Evolutionary conservation across 1,284 basidiomycete genomes (phyloP), one percentile per base, ranked within the genome.

Genomic region (Phellopilus nigrolimitatus): DNA sequence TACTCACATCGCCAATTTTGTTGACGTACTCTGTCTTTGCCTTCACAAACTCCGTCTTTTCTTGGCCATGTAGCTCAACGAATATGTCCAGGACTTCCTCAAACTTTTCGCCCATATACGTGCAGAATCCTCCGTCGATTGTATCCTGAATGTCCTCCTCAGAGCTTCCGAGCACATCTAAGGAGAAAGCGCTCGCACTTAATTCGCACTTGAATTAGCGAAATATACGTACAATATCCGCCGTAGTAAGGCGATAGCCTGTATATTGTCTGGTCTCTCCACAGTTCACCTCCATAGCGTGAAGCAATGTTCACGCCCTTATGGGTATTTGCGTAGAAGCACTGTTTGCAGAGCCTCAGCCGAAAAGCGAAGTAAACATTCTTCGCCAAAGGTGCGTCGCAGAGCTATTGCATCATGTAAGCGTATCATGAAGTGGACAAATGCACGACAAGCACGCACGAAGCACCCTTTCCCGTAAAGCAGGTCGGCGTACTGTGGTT

Each of bases 401-500:
- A 42, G 21, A 30, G 3, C 40, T 28, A 22, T 12, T 12, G 24
- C 4, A 13, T n/a, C n/a, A n/a, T n/a, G n/a, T n/a, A n/a, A n/a
- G n/a, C n/a, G n/a, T n/a, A n/a, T n/a, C n/a, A n/a, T n/a, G n/a
- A n/a, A n/a, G n/a, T n/a, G n/a, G n/a, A n/a, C n/a, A n/a, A n/a
- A n/a, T n/a, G n/a, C n/a, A n/a, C n/a, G n/a, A n/a, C 28, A 30
- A 7, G 28, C 28, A 31, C 43, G 6, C 38, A 47, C 46, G 21
- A 22, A 31, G 34, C 46, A 47, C 3, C 24, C 46, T 36, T 10
- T 37, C 7, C 36, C 58, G 46, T 63, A 65, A 5, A 65, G 24
- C 27, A 64, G 41, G 3, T 56, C 44, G 5, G 59, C 51, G 19
- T 61, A 63, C 2, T 53, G 36, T 8, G 60, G 60, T 47, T 60